These are phyloP conservation scores for Byssothecium circinans DNA, from an alignment of 2,329 filamentous ascomycete species.

Conservation along the genomic window DNA sequence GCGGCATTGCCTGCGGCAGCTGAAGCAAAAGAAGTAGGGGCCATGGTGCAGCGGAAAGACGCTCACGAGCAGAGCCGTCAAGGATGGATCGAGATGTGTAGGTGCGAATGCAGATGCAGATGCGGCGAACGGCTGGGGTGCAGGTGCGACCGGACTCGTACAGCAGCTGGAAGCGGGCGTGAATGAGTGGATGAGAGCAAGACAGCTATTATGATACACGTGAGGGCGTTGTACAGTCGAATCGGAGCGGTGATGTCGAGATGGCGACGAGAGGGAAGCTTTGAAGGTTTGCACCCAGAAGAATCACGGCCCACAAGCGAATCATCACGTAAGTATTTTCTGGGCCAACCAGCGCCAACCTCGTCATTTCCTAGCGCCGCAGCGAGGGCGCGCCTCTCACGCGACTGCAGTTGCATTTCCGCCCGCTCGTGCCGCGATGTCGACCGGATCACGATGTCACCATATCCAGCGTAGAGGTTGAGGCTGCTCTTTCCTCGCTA, in stretches of 20 bases:
- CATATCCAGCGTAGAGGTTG: too few relatives aligned
- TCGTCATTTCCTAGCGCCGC: neutral
- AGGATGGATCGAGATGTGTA: neutral
- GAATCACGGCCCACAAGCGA: constrained; percentile 4
- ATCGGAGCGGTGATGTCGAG: constrained; percentile 21
- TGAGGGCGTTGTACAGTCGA: constrained; percentile 21
- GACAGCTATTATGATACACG: constrained; percentile 10
- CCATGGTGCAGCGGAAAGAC: constrained; percentile 42
- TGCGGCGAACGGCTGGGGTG: constrained; percentile 13
- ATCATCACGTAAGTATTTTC: constrained; percentile 8
- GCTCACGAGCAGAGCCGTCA: constrained; percentile 5
- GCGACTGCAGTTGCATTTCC: constrained; percentile 5
- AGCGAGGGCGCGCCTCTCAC: constrained; percentile 9
- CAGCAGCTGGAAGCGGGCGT: constrained; percentile 21
- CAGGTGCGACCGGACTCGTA: constrained; percentile 8
- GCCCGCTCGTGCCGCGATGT: too few relatives aligned
- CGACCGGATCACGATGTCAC: too few relatives aligned
- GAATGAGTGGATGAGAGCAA: constrained; percentile 9
- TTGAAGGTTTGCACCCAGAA: constrained; percentile 13
- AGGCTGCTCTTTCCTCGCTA: too few relatives aligned
- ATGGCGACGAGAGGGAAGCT: constrained; percentile 17
- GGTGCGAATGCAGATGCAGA: constrained; percentile 19
- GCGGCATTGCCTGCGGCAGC: constrained; percentile 51
- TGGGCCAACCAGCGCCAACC: constrained; percentile 6
- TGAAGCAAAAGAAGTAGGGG: constrained; percentile 55